Base-by-base conservation (phyloP, 208 protist genomes). In the Leishmania lainsoni region DNA sequence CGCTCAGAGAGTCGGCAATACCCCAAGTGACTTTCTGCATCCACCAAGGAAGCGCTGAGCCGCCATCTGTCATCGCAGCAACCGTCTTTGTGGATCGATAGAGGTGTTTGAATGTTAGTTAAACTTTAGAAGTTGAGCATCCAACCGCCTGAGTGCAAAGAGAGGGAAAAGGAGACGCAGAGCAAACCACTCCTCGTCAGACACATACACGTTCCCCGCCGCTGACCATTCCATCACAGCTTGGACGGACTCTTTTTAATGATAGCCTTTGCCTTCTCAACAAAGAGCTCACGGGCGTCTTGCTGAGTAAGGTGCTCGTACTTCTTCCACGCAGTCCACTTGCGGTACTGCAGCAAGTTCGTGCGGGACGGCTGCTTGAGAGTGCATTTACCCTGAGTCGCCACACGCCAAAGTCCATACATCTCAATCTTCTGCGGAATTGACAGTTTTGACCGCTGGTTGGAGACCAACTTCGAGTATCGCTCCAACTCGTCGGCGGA, bases 401-500 rank as follows among this genome's bases (percentile, higher is more conserved):
- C 92, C 45, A 95, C 91, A 73, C 93, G 94, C 91, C 91, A 98
- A 76, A 98, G 81, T 0, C 93, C 94, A 75, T 98, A 98, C 81
- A 98, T 89, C 81, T 94, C 87, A 2, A 95, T 91, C 83, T 98
- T 98, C 69, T 90, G 86, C 42, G 80, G 42, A 32, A 95, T 82
- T 52, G 80, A 91, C 86, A 98, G 85, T 32, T 87, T 90, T 61
- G 87, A 86, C 68, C 85, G 86, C 68, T 86, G 58, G 32, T 81
- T 74, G 22, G 59, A 80, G 29, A 89, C 63, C 1, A 87, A 45
- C 79, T 92, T 91, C 71, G 81, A 84, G 58, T 85, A 92, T 45
- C 83, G 82, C 61, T 88, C 79, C 76, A 92, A 94, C 70, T 94
- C 88, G 5, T 83, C 82, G 3, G 76, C 52, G n/a, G 79, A 85